These are phyloP conservation scores for Phylloboletellus chloephorus DNA, from an alignment of 1,284 basidiomycete species.

Conservation along the genomic window DNA sequence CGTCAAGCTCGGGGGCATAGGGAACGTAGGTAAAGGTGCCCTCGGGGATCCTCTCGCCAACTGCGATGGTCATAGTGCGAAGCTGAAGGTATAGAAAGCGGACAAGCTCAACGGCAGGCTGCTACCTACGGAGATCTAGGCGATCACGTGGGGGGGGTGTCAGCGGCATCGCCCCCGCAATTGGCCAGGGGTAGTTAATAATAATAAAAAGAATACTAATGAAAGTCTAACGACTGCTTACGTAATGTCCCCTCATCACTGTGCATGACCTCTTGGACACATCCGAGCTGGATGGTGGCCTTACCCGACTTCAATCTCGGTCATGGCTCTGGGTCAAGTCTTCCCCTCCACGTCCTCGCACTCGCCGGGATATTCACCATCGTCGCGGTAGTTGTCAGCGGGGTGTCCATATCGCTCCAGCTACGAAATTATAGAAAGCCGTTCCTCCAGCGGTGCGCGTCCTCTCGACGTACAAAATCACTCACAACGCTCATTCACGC, in stretches of 20 bases:
- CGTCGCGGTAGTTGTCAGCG: constrained; percentile 73
- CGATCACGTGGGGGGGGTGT: no score
- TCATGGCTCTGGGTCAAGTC: constrained; percentile 44
- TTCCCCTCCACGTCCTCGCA: constrained; percentile 53
- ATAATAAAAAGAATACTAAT: no score
- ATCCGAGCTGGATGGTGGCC: constrained; percentile 16
- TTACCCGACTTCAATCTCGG: constrained; percentile 22
- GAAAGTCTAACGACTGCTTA: no score
- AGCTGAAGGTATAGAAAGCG: background rate
- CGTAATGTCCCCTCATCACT: background rate
- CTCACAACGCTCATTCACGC: background rate
- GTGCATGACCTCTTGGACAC: background rate
- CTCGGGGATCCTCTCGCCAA: constrained; percentile 62
- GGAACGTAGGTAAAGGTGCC: constrained; percentile 61
- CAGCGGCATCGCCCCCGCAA: no score
- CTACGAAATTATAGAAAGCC: constrained; percentile 89
- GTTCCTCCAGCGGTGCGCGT: constrained; percentile 64
- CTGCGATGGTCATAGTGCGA: constrained; percentile 24
- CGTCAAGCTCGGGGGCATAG: constrained; percentile 61
- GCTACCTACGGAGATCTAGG: no score
- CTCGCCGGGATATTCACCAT: constrained; percentile 59
- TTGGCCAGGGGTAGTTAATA: no score
- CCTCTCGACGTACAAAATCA: constrained; percentile 1
- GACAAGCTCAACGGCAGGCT: no score
- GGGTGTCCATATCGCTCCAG: constrained; percentile 82